Evolutionary conservation across 495 filamentous ascomycete species (phyloP), one percentile per base, ranked within the genome.

Genomic region (Clavariopsis aquatica): DNA sequence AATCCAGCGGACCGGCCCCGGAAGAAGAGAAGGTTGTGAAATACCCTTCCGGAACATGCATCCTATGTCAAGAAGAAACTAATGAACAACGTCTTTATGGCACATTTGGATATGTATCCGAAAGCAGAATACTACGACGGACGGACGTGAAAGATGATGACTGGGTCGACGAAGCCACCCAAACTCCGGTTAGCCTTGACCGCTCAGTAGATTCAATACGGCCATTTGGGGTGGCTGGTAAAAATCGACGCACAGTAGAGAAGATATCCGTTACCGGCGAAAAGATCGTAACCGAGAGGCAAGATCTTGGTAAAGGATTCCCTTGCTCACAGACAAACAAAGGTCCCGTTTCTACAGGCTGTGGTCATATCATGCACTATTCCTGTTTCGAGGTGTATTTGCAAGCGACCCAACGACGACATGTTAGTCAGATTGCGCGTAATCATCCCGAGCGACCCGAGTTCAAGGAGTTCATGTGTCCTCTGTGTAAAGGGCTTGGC

Each of bases 301-400:
- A 95, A 78, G 87, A 85, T 19, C 82, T 98, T 20, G 93, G 92
- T 49, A 93, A 92, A 75, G 94, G 94, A 1, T 98, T 96, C 70
- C 87, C 91, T 3, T 75, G 85, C 10, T 78, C 80, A 24, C 82
- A 86, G 41, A 85, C 83, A 9, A 79, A 81, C 41, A 80, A 82
- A n/a, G 95, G 92, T 0, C 90, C 93, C 3, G 89, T 98, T 6
- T 85, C 92, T 8, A 91, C 90, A 43, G 90, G 93, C 28, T 99
- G 94, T 76, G 93, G 92, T 6, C 94, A 99, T 74, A 93, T 98
- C 65, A 99, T 99, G 94, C 94, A 99, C 72, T 99, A 90, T 71
- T 84, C 84, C 31, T 99, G 94, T 75, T 99, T 98, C 70, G 93
- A 97, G 66, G 83, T 87, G 29, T 98, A 97, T 75, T 88, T 88